Percentiles rank a stretch among this genome's conserved stretches.
Conservation (phyloP, 345 rosid genomes). For the Geranium rotundifolium region DNA sequence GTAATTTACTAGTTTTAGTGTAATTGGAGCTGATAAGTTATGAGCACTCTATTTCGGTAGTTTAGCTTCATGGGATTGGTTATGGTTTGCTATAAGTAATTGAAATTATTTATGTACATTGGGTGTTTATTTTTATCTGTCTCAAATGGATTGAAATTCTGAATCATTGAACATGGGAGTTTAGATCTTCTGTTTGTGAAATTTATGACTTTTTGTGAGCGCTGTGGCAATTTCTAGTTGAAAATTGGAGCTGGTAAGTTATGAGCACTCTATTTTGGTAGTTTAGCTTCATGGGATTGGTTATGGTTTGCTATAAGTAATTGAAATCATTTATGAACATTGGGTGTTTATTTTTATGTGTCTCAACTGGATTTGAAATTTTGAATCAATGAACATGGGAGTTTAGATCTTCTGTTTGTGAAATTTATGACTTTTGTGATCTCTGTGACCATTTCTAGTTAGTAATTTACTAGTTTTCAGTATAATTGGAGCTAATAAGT, state of each 20-base stretch:
- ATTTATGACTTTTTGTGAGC: not conserved
- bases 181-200: not conserved
- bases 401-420: not conserved
- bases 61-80: not conserved
- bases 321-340: not conserved
- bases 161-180: no score
- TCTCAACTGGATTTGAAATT: slow-evolving; percentile 7
- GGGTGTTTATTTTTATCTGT: slow-evolving; percentile 5
- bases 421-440: not conserved
- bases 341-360: slow-evolving; percentile 6
- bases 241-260: not conserved
- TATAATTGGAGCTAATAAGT: not conserved
- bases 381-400: no score
- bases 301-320: not conserved
- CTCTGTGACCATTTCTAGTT: not conserved
- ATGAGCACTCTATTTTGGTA: no score
- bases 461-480: not conserved
- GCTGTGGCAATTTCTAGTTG: not conserved
- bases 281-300: not conserved
- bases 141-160: slow-evolving; percentile 8
- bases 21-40: not conserved
- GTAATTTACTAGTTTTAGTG: not conserved
- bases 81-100: not conserved
- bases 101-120: no score
- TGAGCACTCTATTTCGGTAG: no score